Evolutionary conservation across 306 rosid species (phyloP).

Genomic region (Medicago lupulina): DNA sequence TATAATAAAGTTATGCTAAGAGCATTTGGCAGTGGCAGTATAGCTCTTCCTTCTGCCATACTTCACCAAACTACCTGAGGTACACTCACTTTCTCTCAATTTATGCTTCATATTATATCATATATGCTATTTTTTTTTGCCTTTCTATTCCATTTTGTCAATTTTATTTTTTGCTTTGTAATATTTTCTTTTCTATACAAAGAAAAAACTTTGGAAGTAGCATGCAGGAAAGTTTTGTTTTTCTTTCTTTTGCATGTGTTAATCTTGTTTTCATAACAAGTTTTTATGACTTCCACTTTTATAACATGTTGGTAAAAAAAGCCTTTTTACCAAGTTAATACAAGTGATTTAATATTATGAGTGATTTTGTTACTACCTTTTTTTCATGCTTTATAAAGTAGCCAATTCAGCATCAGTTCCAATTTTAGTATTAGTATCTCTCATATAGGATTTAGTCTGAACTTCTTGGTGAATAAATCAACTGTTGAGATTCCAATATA

Average conservation of each 20-base stretch:
- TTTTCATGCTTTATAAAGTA: background rate
- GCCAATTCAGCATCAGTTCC: conserved; percentile 8
- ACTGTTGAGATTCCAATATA: too few relatives aligned
- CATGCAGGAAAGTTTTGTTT: background rate
- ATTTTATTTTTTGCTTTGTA: background rate
- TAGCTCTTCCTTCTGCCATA: conserved; percentile 34
- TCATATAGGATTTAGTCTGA: background rate
- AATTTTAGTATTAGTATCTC: background rate
- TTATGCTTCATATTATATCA: conserved; percentile 1
- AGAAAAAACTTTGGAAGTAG: background rate
- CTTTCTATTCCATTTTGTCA: background rate
- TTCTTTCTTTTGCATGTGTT: background rate
- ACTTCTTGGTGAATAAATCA: too few relatives aligned
- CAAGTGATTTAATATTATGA: background rate
- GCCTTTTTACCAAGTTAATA: too few relatives aligned
- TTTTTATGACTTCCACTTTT: background rate
- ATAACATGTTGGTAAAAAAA: too few relatives aligned
- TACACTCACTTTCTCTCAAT: conserved; percentile 20
- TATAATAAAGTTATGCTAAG: conserved; percentile 35
- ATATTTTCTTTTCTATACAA: background rate
- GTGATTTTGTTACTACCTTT: background rate
- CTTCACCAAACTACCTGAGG: conserved; percentile 23
- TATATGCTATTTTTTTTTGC: background rate
- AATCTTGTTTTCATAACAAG: too few relatives aligned
- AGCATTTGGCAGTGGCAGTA: conserved; percentile 26